Conservation (phyloP, 1,284 basidiomycete species). For the Rhodotorula mucilaginosa region DNA sequence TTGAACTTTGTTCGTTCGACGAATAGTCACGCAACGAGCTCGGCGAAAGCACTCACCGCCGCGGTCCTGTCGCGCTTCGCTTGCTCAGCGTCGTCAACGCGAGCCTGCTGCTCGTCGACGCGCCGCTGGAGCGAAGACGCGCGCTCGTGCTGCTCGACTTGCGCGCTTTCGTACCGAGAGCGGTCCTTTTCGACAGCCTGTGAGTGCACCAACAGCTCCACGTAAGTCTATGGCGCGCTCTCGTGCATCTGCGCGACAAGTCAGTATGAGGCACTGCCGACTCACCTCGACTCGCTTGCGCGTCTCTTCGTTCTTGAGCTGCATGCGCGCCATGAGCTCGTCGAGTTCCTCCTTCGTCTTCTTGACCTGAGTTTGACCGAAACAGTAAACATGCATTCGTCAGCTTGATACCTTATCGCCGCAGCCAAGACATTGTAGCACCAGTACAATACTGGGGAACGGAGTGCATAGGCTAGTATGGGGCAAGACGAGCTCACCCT, state of each 20-base stretch:
- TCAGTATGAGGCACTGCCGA: neutral
- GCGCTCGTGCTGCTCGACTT: slow-evolving; percentile 7
- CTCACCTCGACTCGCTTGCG: slow-evolving; percentile 8
- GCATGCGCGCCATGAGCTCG: slow-evolving; percentile 40
- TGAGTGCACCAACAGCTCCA: too few relatives aligned
- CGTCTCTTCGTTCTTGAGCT: slow-evolving; percentile 32
- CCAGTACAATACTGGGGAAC: too few relatives aligned
- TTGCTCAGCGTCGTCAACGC: neutral
- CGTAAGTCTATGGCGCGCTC: too few relatives aligned
- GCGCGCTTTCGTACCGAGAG: neutral
- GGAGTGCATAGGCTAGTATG: neutral
- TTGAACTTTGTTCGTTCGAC: neutral
- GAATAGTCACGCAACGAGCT: neutral
- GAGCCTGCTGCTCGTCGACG: neutral
- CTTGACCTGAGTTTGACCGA: slow-evolving; percentile 21
- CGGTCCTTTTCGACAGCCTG: slow-evolving; percentile 14
- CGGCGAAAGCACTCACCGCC: slow-evolving; percentile 1
- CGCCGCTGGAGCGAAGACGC: slow-evolving; percentile 5
- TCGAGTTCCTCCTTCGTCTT: slow-evolving; percentile 37
- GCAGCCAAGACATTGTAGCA: too few relatives aligned
- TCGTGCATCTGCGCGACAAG: too few relatives aligned
- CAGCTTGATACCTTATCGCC: neutral
- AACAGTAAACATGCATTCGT: neutral
- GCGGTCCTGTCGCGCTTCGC: slow-evolving; percentile 7
- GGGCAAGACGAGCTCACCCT: neutral